Evolutionary conservation across 768 basidiomycete genomes (phyloP).

Genomic region (Neoboletus subvelutipes): DNA sequence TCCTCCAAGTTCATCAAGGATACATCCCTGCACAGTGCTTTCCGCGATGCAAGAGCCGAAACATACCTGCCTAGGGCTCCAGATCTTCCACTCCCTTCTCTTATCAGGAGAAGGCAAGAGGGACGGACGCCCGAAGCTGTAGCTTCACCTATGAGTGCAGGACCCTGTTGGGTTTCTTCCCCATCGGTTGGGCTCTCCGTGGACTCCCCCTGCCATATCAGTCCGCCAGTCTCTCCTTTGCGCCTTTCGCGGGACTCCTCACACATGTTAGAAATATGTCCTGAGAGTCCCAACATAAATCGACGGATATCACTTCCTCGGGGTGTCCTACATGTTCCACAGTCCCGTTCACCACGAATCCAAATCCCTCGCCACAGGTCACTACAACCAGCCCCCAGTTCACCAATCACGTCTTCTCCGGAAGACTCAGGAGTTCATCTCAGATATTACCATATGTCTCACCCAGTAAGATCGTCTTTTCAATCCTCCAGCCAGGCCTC

Average conservation of each 20-base stretch:
- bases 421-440: slow-evolving; percentile 14
- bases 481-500: neutral
- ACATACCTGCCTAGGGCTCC: slow-evolving; percentile 28
- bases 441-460: slow-evolving; percentile 9
- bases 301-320: slow-evolving; percentile 8
- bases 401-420: slow-evolving; percentile 17
- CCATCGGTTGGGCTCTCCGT: neutral
- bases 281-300: neutral
- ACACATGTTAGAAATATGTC: neutral
- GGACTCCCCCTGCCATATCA: neutral
- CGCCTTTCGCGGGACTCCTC: slow-evolving; percentile 5
- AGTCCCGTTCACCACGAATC: slow-evolving; percentile 7
- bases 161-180: neutral
- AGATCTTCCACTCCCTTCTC: slow-evolving; percentile 25
- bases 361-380: slow-evolving; percentile 13
- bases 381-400: slow-evolving; percentile 3
- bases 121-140: neutral
- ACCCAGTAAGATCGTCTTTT: neutral
- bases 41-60: slow-evolving; percentile 34
- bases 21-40: slow-evolving; percentile 27
- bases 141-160: neutral
- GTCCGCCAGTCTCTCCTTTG: neutral
- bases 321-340: neutral
- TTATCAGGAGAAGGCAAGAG: neutral
- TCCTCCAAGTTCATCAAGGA: slow-evolving; percentile 31